Evolutionary conservation across 257 asterid species (phyloP).

Genomic region (Capsicum chinense): DNA sequence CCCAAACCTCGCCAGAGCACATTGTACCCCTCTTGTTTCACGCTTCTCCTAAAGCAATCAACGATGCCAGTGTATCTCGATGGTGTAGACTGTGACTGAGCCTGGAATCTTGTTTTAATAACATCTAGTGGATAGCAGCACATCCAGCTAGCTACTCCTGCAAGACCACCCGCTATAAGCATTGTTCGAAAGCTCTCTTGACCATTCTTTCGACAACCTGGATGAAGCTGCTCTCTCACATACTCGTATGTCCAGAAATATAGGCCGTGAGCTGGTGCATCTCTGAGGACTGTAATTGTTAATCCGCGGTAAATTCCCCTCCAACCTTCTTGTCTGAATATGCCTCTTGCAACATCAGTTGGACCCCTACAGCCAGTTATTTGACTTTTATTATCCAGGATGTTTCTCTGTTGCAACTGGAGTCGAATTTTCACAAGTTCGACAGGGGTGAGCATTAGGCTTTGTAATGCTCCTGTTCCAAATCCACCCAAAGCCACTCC

Average conservation of each 20-base stretch:
- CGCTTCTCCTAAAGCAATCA: constrained; percentile 59
- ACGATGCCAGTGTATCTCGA: constrained; percentile 51
- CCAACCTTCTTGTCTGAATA: constrained; percentile 56
- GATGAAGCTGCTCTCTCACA: constrained; percentile 63
- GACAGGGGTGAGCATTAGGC: constrained; percentile 73
- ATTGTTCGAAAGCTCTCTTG: constrained; percentile 61
- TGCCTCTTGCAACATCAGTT: constrained; percentile 48
- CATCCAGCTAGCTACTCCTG: constrained; percentile 83
- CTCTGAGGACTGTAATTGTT: constrained; percentile 68
- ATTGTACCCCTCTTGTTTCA: constrained; percentile 59
- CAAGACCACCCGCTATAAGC: constrained; percentile 75
- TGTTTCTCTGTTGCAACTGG: constrained; percentile 49
- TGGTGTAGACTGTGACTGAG: constrained; percentile 44
- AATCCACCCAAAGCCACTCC: constrained; percentile 71
- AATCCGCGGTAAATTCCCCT: constrained; percentile 73
- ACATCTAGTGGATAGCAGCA: constrained; percentile 78
- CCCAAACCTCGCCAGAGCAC: constrained; percentile 90
- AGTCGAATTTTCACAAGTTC: constrained; percentile 83
- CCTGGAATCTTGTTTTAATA: constrained; percentile 74
- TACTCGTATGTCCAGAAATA: constrained; percentile 84
- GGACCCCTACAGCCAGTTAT: constrained; percentile 52
- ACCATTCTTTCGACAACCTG: constrained; percentile 68
- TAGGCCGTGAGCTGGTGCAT: constrained; percentile 74
- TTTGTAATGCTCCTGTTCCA: constrained; percentile 74
- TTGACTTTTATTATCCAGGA: constrained; percentile 26